phyloP scores from a whole-genome alignment of 2,329 filamentous ascomycete species.

The Hymenoscyphus infarciens region DNA sequence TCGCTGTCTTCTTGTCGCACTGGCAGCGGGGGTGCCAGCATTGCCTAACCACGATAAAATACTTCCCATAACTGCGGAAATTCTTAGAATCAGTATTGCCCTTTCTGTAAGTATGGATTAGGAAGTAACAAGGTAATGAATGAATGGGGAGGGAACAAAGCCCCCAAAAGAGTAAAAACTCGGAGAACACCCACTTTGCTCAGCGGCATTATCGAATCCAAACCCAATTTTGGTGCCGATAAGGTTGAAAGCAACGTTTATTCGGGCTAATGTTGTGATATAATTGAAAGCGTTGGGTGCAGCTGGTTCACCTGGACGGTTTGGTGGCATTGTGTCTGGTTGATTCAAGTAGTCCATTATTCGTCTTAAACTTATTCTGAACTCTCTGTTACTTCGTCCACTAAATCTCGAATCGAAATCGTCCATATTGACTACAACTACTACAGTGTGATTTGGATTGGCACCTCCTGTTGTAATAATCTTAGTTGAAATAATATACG shows the following conservation, averaged over 20 bases:
- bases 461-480: background rate
- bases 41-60: background rate
- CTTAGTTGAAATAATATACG: background rate
- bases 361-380: background rate
- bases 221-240: background rate
- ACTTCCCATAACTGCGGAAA: background rate
- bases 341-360: background rate
- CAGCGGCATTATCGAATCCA: background rate
- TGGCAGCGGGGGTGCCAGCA: no score
- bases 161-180: no score
- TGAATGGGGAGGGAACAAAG: no score
- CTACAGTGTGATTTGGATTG: background rate
- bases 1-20: background rate
- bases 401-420: background rate
- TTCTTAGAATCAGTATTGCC: no score
- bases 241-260: background rate
- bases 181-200: background rate
- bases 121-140: no score
- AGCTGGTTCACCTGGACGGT: background rate
- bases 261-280: background rate
- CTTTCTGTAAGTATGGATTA: no score
- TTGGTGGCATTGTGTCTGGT: background rate
- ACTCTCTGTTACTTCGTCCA: background rate
- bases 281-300: background rate
- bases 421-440: background rate